Evolutionary conservation across 1,284 basidiomycete species (phyloP).

Genomic region (Ustilago hordei): DNA sequence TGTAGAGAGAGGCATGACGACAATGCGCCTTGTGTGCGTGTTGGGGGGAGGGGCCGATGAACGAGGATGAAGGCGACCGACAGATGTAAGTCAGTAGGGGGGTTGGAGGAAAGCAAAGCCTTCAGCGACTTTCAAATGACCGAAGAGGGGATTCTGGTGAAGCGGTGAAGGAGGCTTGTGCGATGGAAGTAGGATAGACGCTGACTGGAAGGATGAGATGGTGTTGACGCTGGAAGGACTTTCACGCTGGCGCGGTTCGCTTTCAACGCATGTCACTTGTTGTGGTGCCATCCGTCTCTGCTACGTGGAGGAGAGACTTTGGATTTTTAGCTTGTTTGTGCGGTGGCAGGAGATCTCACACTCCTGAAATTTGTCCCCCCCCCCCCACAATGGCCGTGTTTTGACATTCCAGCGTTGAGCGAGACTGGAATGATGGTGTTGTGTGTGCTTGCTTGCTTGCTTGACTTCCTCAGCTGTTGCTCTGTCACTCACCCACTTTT

Average conservation of each 20-base stretch:
- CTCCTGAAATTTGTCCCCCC: neutral
- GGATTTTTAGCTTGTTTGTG: neutral
- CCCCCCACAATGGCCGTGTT: neutral
- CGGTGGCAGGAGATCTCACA: neutral
- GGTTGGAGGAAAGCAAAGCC: too few species aligned
- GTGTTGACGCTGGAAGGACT: neutral
- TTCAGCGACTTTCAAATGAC: too few species aligned
- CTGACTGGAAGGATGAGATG: neutral
- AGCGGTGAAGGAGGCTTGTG: too few species aligned
- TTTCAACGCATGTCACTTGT: neutral
- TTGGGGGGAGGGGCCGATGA: too few species aligned
- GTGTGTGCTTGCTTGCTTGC: too few species aligned
- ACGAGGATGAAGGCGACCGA: too few species aligned
- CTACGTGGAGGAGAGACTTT: neutral
- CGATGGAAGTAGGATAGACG: neutral
- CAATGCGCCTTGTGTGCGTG: too few species aligned
- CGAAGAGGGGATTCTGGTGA: too few species aligned
- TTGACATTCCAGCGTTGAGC: neutral
- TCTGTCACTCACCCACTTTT: neutral
- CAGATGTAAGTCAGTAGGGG: too few species aligned
- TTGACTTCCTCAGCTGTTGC: neutral
- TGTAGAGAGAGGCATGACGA: conserved; percentile 65
- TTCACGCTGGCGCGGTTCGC: neutral
- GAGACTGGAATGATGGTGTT: too few species aligned
- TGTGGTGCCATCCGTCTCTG: neutral